Base-by-base conservation (phyloP, 805 yeast species). In the Kodamaea restingae region DNA sequence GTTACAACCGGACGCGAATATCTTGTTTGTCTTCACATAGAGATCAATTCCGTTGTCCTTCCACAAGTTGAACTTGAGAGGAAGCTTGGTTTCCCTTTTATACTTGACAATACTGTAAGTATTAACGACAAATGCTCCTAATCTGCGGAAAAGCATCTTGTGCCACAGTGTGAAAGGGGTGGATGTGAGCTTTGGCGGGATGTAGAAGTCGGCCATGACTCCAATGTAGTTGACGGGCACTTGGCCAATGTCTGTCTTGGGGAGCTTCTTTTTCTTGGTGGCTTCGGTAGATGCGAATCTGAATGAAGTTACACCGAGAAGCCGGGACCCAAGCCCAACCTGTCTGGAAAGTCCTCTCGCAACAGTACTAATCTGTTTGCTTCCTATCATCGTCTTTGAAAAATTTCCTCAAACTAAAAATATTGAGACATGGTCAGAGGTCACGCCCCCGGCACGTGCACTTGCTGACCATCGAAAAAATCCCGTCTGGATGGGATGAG, bases 21-120 rank as follows among this genome's bases (percentile, higher is more conserved):
- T 80, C 52, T 80, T 79, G 63, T 90, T 88, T n/a, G 86, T 82
- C 41, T 76, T 76, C 20, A 83, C 84, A 58, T 80, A 88, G 36
- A 69, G 70, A 49, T 87, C 87, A 50, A 90, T 79, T 6, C 95
- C 95, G 21, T 73, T 73, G 60, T 88, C 91, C 59, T 85, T 86
- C 96, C 96, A 90, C 43, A 80, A 75, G 22, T 90, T 86, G 59
- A 79, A 83, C 41, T 74, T 55, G 27, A 79, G 76, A 18, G 60
- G 61, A 43, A 61, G 55, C 27, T 60, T 60, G 26, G 71, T 63
- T 36, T 68, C 74, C 31, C 60, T 54, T 58, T 65, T 72, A 51
- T 61, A 75, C 46, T 69, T 69, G 40, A 67, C 71, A 3, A 73
- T 67, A 43, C 68, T 71, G 39, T 70, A 70, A 31, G 88, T 80